phyloP scores from a whole-genome alignment of 169 alveolate genomes.

The Plasmodium vivax region DNA sequence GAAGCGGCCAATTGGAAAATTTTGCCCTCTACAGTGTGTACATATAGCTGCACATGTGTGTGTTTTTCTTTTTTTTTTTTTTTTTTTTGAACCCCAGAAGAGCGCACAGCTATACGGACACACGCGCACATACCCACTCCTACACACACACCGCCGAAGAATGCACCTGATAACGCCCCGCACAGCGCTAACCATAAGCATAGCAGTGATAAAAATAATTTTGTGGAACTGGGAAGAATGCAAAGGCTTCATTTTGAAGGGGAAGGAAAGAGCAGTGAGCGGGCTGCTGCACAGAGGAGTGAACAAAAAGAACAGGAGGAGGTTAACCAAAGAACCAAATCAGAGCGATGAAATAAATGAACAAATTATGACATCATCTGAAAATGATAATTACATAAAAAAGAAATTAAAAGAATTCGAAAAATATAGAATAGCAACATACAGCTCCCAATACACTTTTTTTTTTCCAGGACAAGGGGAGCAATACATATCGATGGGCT shows the following conservation, averaged over 20 bases:
- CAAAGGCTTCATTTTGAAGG: conserved; percentile 11
- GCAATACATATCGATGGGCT: conserved; percentile 78
- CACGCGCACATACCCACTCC: neutral
- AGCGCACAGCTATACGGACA: neutral
- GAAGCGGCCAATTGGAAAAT: neutral
- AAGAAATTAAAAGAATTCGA: conserved; percentile 50
- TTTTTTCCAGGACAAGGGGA: conserved; percentile 86
- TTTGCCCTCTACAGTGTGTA: neutral
- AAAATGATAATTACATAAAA: conserved; percentile 57
- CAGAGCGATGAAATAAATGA: conserved; percentile 1
- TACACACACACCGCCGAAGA: neutral
- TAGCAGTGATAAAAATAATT: neutral
- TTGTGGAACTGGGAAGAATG: conserved; percentile 6
- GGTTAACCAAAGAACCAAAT: neutral
- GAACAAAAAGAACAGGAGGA: neutral
- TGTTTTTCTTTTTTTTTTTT: neutral
- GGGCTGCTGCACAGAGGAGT: neutral
- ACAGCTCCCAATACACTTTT: conserved; percentile 71
- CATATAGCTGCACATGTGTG: neutral
- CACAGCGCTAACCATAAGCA: neutral
- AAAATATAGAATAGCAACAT: conserved; percentile 52
- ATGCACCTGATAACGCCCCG: neutral
- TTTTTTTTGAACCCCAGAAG: neutral
- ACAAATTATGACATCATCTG: conserved; percentile 33
- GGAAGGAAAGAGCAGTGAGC: neutral